Evolutionary conservation across 225 moss, liverwort and hornwort genomes (phyloP).

Genomic region (Sphagnum tenellum): DNA sequence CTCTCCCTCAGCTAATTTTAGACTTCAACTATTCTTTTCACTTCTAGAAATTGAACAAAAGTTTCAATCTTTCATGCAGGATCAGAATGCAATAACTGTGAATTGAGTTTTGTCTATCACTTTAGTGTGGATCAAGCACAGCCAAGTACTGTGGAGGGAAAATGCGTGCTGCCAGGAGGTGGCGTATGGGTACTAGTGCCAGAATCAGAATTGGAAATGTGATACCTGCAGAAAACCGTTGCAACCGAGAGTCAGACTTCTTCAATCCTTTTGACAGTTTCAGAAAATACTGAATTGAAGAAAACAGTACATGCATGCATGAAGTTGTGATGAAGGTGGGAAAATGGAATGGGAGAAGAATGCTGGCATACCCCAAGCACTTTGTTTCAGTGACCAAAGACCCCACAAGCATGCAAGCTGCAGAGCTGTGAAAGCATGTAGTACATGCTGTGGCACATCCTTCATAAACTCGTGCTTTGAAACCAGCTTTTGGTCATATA

Average conservation of each 20-base stretch:
- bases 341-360: background rate
- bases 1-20: no score
- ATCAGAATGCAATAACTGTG: no score
- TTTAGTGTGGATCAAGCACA: slow-evolving; percentile 45
- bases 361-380: slow-evolving; percentile 38
- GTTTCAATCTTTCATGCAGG: no score
- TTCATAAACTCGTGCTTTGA: slow-evolving; percentile 16
- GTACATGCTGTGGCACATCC: slow-evolving; percentile 19
- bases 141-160: slow-evolving; percentile 41
- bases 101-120: no score
- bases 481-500: slow-evolving; percentile 47
- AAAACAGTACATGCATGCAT: background rate
- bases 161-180: slow-evolving; percentile 31
- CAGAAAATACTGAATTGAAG: background rate
- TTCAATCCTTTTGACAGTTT: background rate
- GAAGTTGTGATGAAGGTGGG: background rate
- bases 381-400: slow-evolving; percentile 64
- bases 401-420: slow-evolving; percentile 57
- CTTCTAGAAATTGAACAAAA: no score
- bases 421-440: slow-evolving; percentile 58
- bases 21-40: no score
- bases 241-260: background rate
- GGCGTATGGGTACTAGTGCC: slow-evolving; percentile 52
- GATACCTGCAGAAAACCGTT: slow-evolving; percentile 32
- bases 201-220: slow-evolving; percentile 58